Evolutionary conservation across 176 grass and related monocot species (phyloP).

Genomic region (Phyllostachys edulis): DNA sequence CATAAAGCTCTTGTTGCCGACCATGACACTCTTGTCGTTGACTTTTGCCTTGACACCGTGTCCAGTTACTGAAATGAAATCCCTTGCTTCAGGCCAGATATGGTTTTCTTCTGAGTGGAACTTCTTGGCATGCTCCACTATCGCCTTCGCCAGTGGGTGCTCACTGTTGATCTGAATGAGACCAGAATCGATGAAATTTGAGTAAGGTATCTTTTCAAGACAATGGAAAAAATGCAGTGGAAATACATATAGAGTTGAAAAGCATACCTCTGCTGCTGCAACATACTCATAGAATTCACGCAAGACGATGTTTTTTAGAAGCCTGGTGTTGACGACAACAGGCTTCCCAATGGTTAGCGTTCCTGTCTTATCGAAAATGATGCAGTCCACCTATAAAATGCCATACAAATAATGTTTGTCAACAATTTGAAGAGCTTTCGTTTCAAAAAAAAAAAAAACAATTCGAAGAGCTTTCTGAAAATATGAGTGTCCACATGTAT

Average conservation of each 20-base stretch:
- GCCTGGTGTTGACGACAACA: constrained; percentile 67
- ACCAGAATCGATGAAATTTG: background rate
- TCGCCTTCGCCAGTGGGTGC: constrained; percentile 80
- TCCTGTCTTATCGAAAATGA: constrained; percentile 94
- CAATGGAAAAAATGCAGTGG: background rate
- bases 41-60: constrained; percentile 69
- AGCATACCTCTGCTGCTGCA: constrained; percentile 70
- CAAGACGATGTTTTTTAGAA: constrained; percentile 79
- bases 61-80: constrained; percentile 79
- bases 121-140: constrained; percentile 75
- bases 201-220: background rate
- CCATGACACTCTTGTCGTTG: constrained; percentile 45
- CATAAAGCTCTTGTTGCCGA: constrained; percentile 91
- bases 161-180: constrained; percentile 79
- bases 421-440: background rate
- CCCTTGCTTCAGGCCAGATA: constrained; percentile 65
- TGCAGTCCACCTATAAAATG: constrained; percentile 68
- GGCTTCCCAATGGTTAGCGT: constrained; percentile 87
- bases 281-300: constrained; percentile 75
- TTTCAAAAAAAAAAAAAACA: background rate
- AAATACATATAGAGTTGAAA: background rate
- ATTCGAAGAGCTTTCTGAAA: background rate
- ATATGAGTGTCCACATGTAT: background rate
- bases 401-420: background rate
- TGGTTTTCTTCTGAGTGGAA: constrained; percentile 56